These are phyloP conservation scores for Gnetum montanum DNA, from an alignment of 75 land plant species.

Conservation along the genomic window DNA sequence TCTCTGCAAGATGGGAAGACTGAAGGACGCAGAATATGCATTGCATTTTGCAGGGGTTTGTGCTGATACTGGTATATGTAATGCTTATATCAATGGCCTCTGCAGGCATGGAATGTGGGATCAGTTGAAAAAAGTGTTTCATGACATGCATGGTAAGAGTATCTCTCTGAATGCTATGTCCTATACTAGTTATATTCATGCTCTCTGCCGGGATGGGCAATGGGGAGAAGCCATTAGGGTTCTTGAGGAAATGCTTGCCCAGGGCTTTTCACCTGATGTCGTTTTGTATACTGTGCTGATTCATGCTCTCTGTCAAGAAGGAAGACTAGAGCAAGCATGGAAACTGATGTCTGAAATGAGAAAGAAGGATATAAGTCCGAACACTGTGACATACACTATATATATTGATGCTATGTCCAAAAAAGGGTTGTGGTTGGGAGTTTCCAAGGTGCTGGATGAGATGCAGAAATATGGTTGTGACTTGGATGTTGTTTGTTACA, in stretches of 20 bases:
- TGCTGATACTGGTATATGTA: constrained; percentile 43
- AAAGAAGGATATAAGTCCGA: constrained; percentile 27
- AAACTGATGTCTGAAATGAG: constrained; percentile 46
- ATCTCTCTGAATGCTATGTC: constrained; percentile 47
- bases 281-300: constrained; percentile 48
- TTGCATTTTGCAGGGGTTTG: constrained; percentile 57
- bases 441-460: no score
- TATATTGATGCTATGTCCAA: no score
- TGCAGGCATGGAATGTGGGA: constrained; percentile 53
- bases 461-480: no score
- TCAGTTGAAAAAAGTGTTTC: constrained; percentile 28
- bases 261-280: constrained; percentile 39
- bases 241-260: constrained; percentile 35
- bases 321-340: constrained; percentile 30
- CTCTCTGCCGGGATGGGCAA: constrained; percentile 41
- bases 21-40: constrained; percentile 35
- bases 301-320: constrained; percentile 40
- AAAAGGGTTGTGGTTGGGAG: no score
- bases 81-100: constrained; percentile 42
- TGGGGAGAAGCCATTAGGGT: constrained; percentile 51
- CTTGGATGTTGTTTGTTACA: constrained; percentile 4
- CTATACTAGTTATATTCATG: constrained; percentile 36
- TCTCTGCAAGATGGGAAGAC: constrained; percentile 32
- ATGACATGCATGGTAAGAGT: constrained; percentile 29
- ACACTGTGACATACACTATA: constrained; percentile 40